Evolutionary conservation across 208 protist species (phyloP).

Genomic region (Paratrypanosoma confusum): DNA sequence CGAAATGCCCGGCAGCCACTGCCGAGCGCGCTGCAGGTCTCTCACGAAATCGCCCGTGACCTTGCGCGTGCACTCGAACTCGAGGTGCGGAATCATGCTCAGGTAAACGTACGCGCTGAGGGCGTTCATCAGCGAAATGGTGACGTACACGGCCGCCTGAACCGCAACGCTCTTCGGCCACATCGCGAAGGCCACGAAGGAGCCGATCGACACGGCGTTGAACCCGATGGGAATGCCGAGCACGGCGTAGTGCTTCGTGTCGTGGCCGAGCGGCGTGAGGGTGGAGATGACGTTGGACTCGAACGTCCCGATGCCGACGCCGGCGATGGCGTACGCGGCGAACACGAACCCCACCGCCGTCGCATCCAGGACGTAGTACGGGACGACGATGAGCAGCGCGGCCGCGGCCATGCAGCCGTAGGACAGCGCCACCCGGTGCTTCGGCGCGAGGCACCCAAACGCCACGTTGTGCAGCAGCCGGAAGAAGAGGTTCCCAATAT

Average conservation of each 20-base stretch:
- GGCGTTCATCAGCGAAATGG: conserved; percentile 1
- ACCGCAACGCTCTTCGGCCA: not conserved
- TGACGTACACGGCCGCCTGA: conserved; percentile 3
- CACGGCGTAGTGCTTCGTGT: conserved; percentile 6
- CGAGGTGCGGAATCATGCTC: conserved; percentile 2
- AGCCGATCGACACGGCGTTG: conserved; percentile 7
- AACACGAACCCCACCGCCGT: conserved; percentile 3
- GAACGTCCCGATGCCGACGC: conserved; percentile 8
- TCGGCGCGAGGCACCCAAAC: conserved; percentile 7
- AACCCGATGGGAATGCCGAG: conserved; percentile 7
- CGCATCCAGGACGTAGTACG: conserved; percentile 1
- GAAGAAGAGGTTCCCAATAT: conserved; percentile 7
- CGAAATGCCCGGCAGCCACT: conserved; percentile 5
- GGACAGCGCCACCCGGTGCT: conserved; percentile 1
- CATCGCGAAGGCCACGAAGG: conserved; percentile 4
- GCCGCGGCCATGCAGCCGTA: conserved; percentile 6
- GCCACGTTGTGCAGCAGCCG: conserved; percentile 6
- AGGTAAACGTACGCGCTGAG: conserved; percentile 4
- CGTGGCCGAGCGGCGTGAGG: conserved; percentile 6
- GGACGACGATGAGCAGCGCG: not conserved
- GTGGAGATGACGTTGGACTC: conserved; percentile 7
- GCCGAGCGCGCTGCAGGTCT: conserved; percentile 1
- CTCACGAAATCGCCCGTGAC: conserved; percentile 2
- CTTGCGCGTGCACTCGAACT: not conserved
- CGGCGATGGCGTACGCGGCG: conserved; percentile 2